Evolutionary conservation across 2,329 filamentous ascomycete species (phyloP).

Genomic region (Alternaria rosae): DNA sequence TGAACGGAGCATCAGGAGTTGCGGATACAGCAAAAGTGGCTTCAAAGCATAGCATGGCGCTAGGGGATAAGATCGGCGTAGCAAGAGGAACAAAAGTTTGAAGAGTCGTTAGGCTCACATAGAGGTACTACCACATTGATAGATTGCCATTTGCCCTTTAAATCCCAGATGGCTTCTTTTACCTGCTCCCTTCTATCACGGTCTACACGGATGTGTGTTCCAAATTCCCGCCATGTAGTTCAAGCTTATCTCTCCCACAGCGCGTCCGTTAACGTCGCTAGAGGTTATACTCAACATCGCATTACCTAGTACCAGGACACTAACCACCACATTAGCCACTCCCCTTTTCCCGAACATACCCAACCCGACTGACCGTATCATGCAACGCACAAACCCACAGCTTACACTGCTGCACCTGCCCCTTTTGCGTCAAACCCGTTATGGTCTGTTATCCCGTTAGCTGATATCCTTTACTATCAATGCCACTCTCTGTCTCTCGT

Average conservation of each 20-base stretch:
- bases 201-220: neutral
- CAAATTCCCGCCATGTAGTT: neutral
- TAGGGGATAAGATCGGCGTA: neutral
- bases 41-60: slow-evolving; percentile 12
- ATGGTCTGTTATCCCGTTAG: neutral
- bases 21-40: slow-evolving; percentile 7
- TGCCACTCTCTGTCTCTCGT: neutral
- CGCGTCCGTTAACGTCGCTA: neutral
- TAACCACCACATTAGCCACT: neutral
- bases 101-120: neutral
- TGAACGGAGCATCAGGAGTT: neutral
- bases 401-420: neutral
- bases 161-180: neutral
- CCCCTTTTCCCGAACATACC: neutral
- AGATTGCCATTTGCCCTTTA: neutral
- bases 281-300: neutral
- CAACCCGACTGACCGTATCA: neutral
- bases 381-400: neutral
- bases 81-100: neutral
- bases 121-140: neutral
- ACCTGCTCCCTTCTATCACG: neutral
- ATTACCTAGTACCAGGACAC: neutral
- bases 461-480: neutral
- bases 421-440: neutral
- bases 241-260: neutral